Evolutionary conservation across 331 rosid genomes (phyloP), one percentile per base, ranked within the genome.

Genomic region (Acacia pycnantha): DNA sequence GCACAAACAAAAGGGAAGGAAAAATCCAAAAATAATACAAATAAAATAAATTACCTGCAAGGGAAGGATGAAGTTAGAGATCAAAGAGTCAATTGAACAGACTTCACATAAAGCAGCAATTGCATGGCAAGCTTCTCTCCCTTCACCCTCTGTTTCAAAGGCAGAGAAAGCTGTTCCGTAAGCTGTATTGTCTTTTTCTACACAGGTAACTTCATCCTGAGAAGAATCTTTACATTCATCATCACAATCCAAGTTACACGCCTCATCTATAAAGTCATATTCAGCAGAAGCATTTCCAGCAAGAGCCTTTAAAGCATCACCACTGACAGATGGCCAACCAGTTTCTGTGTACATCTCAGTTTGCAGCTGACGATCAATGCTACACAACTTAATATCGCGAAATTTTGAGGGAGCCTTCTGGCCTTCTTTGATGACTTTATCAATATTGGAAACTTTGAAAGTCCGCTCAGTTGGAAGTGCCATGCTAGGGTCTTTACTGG

Each of bases 271-370:
- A 84, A 88, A 83, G 83, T 89, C 94, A 86, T 73, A 93, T 37
- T 90, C 97, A 76, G 98, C 90, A 62, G 98, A 90, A 83, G 90
- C 91, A 77, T 88, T 95, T 87, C 98, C 98, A 51, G 97, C 95
- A 82, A 95, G 85, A 61, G 88, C 83, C 87, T 89, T 95, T 82
- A 95, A 89, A 78, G 97, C 96, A 81, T 84, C 90, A 47, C 92
- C 94, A 61, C 98, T 90, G 79, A 92, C 91, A 72, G 98, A 91
- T 2, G 98, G 98, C 98, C 98, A 95, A 85, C 98, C 98, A 88
- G 87, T 83, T 74, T 93, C 93, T 75, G 98, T 95, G 87, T 88
- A 92, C 83, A 88, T 84, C 62, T 92, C 98, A 69, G 92, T 88
- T 72, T 87, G 79, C 77, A 93, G 83, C 19, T 81, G 73, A 85